phyloP scores from a whole-genome alignment of 139 green algal genomes.

The Tetratostichococcus sp. region DNA sequence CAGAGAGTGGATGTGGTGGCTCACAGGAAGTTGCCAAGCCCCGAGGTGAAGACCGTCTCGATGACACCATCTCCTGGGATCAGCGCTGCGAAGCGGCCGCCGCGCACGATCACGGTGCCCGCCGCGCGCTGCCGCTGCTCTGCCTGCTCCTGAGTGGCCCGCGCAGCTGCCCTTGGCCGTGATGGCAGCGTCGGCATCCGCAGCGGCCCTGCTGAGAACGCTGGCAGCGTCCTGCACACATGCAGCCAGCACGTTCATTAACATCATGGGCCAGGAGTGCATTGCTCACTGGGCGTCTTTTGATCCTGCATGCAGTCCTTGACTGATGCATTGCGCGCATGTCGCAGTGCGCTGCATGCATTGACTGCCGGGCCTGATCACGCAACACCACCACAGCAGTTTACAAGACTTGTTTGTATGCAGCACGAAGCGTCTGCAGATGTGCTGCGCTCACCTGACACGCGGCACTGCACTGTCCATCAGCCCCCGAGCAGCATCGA shows the following conservation, averaged over 20 bases:
- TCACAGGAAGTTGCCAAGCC: conserved; percentile 73
- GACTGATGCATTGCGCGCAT: no score
- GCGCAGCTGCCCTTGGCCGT: neutral
- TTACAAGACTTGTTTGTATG: no score
- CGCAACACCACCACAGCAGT: no score
- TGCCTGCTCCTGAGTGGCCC: no score
- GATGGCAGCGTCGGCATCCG: neutral
- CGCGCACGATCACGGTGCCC: conserved; percentile 21
- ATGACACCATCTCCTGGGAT: conserved; percentile 88
- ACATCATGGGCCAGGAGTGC: no score
- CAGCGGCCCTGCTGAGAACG: neutral
- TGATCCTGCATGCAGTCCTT: no score
- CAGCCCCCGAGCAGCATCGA: neutral
- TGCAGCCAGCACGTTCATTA: no score
- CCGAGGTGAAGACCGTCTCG: conserved; percentile 85
- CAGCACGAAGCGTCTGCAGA: no score
- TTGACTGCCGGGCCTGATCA: no score
- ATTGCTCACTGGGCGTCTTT: no score
- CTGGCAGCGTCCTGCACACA: neutral
- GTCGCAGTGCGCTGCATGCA: no score
- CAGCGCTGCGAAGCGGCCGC: conserved; percentile 76
- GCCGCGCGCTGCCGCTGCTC: neutral
- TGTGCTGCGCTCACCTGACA: neutral
- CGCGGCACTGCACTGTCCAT: neutral
- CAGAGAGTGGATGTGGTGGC: conserved; percentile 3